Evolutionary conservation across 257 asterid genomes (phyloP), one percentile per base, ranked within the genome.

Genomic region (Lycium ferocissimum): DNA sequence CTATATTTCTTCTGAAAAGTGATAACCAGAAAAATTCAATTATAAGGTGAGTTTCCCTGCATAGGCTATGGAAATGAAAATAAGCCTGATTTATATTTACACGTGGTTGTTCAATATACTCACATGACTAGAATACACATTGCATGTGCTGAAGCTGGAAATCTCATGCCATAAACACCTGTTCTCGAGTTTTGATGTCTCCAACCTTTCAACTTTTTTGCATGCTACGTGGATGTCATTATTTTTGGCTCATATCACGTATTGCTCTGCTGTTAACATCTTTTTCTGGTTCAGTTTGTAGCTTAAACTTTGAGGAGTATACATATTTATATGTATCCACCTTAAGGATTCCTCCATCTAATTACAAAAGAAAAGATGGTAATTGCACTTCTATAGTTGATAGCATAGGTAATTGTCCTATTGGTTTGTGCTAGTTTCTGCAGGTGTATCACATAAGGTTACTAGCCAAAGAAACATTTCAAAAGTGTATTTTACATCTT

Each of bases 1-100:
- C 98, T 84, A 81, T 94, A 86, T 53, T 93, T 86, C 92, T 96
- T 53, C 83, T 94, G 86, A 92, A 92, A 85, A 67, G 92, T 86
- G 90, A 88, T n/a, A 61, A 57, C 83, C 83, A 70, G 15, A 86
- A 89, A 85, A 92, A 89, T 47, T 87, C 95, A 26, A 56, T 91
- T 56, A 86, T 80, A 72, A 90, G 97, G 99, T 95, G 88, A 59
- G 59, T 84, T 75, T 69, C 20, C 73, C 17, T 13, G 65, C 65
- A 14, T 53, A 53, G 13, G 20, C 13, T 75, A 53, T 78, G 65
- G 26, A 78, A 78, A 53, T 4, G 65, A 33, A 33, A 37, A 53
- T 53, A 14, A 14, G 26, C 53, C 49, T 78, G 65, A 78, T 78
- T 33, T 78, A 15, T 8, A 14, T 53, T 26, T 78, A 14, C 33